These are phyloP conservation scores for Hemisphaericaspora lyxosophila DNA, from an alignment of 1,139 yeast genomes.

Conservation along the genomic window DNA sequence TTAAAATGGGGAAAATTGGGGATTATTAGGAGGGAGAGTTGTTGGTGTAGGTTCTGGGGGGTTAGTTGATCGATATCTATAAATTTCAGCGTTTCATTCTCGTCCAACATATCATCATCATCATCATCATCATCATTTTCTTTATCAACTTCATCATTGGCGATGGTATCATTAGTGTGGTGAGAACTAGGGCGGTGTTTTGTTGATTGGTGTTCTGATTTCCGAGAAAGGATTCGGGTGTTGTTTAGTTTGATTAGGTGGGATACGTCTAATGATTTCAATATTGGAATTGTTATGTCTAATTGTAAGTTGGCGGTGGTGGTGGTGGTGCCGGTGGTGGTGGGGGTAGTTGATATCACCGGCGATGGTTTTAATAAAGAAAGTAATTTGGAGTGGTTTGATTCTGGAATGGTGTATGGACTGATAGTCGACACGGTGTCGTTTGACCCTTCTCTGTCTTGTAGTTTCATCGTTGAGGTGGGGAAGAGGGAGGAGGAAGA, in stretches of 20 bases:
- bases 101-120: conserved; percentile 10
- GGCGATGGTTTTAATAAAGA: conserved; percentile 12
- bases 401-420: conserved; percentile 19
- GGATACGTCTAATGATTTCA: conserved; percentile 23
- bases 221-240: conserved; percentile 17
- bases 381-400: conserved; percentile 16
- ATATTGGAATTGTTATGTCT: conserved; percentile 21
- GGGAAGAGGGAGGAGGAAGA: no score
- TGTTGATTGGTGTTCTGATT: neutral
- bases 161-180: neutral
- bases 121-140: conserved; percentile 1
- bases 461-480: conserved; percentile 1
- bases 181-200: conserved; percentile 5
- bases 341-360: neutral
- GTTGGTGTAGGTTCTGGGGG: conserved; percentile 37
- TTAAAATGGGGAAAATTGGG: conserved; percentile 35
- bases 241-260: conserved; percentile 24
- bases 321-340: neutral
- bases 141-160: conserved; percentile 7
- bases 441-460: neutral
- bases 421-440: conserved; percentile 5
- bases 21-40: conserved; percentile 35
- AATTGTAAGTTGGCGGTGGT: conserved; percentile 3
- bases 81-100: conserved; percentile 15
- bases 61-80: conserved; percentile 27